phyloP scores from a whole-genome alignment of 345 rosid species.

The Ailanthus altissimus region DNA sequence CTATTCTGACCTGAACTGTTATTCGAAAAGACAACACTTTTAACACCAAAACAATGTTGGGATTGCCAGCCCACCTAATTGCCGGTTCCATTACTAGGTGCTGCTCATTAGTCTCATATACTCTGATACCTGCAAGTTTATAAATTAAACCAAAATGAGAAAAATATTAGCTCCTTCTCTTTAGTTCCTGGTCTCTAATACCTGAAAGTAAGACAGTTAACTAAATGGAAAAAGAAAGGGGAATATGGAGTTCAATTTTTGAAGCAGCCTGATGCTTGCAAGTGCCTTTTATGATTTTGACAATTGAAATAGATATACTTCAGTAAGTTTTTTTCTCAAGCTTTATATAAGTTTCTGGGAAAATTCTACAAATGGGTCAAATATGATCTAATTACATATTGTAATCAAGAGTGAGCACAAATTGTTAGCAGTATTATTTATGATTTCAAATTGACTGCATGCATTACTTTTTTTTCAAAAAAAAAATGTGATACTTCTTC shows the following conservation, averaged over 20 bases:
- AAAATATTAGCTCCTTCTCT: constrained; percentile 41
- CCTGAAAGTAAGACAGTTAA: constrained; percentile 39
- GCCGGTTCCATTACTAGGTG: constrained; percentile 73
- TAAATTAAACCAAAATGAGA: not conserved
- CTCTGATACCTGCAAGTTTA: constrained; percentile 56
- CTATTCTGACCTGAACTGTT: constrained; percentile 60
- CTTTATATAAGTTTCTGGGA: no score
- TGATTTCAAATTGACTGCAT: not conserved
- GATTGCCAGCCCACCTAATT: constrained; percentile 79
- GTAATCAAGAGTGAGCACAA: not conserved
- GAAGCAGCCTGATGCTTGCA: not conserved
- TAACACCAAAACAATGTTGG: constrained; percentile 62
- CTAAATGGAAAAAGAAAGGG: not conserved
- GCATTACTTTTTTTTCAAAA: not conserved
- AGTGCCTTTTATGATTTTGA: not conserved
- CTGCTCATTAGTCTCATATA: constrained; percentile 68
- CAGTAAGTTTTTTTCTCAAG: not conserved
- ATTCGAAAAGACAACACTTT: constrained; percentile 49
- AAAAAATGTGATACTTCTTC: not conserved
- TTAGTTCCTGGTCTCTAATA: constrained; percentile 59
- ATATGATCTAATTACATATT: not conserved
- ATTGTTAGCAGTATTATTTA: not conserved
- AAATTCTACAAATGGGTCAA: not conserved
- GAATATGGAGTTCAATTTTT: not conserved
- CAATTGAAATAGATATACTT: not conserved